A percentile compares a stretch with the other conserved stretches of the same genome.
Evolutionary conservation across 2,329 filamentous ascomycete species (phyloP).

Genomic region (Penicillium janthinellum): DNA sequence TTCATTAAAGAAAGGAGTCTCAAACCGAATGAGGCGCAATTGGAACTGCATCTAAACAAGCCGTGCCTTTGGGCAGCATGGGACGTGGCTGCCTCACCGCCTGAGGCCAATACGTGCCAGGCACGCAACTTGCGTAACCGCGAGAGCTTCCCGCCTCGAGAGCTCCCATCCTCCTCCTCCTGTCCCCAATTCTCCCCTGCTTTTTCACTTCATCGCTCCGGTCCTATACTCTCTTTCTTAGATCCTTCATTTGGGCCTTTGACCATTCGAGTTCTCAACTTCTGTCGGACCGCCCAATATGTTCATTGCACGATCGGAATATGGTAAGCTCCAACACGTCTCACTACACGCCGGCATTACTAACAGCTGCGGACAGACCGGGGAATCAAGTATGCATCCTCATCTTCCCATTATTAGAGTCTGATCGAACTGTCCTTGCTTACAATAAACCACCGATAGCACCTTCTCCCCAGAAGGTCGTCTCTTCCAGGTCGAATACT

Average conservation of each 20-base stretch:
- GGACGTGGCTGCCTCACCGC: conserved; percentile 17
- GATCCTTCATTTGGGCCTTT: neutral
- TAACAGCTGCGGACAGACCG: conserved; percentile 47
- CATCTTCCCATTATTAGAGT: neutral
- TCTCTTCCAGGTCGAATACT: conserved; percentile 99
- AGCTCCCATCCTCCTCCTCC: conserved; percentile 34
- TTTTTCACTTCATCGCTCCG: conserved; percentile 14
- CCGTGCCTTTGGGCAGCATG: conserved; percentile 16
- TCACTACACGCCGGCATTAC: conserved; percentile 32
- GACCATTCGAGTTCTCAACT: conserved; percentile 5
- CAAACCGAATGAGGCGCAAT: conserved; percentile 11
- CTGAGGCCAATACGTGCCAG: conserved; percentile 32
- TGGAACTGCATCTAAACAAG: conserved; percentile 11
- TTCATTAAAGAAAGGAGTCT: neutral
- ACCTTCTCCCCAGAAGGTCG: conserved; percentile 99
- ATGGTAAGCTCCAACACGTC: conserved; percentile 67
- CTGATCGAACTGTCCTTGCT: conserved; percentile 15
- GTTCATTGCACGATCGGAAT: conserved; percentile 99
- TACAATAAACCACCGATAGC: conserved; percentile 52
- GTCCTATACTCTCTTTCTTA: conserved; percentile 4
- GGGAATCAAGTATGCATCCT: conserved; percentile 81
- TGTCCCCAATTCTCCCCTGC: conserved; percentile 23
- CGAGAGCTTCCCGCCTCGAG: conserved; percentile 28
- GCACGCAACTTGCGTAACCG: conserved; percentile 40
- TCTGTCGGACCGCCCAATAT: conserved; percentile 62